A percentile compares a stretch with the other conserved stretches of the same genome.
Evolutionary conservation across 352 stramenopile species (phyloP).

Genomic region (Bremia lactucae): DNA sequence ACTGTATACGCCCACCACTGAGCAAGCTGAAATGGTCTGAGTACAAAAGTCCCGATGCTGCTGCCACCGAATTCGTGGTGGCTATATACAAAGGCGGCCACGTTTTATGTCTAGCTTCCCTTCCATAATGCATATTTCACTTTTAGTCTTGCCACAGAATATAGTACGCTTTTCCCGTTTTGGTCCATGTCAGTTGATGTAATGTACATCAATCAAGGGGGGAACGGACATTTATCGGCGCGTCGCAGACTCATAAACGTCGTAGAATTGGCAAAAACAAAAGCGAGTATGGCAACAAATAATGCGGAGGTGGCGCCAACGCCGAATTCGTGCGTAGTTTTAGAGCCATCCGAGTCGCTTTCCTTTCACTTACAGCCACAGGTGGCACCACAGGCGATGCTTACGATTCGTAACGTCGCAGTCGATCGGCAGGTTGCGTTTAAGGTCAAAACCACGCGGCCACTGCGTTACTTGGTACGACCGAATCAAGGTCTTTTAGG

Average conservation of each 20-base stretch:
- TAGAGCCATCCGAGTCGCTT: slow-evolving; percentile 76
- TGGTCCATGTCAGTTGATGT: not conserved
- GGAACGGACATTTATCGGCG: slow-evolving; percentile 23
- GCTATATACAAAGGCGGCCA: slow-evolving; percentile 1
- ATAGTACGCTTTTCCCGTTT: not conserved
- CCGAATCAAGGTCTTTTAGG: slow-evolving; percentile 80
- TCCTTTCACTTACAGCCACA: slow-evolving; percentile 56
- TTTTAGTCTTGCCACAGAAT: too few relatives aligned
- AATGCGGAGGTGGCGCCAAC: slow-evolving; percentile 46
- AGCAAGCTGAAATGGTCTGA: slow-evolving; percentile 54
- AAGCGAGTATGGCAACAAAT: slow-evolving; percentile 30
- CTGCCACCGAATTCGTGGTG: not conserved
- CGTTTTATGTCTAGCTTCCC: slow-evolving; percentile 9
- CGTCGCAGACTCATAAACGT: slow-evolving; percentile 9
- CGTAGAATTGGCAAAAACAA: not conserved
- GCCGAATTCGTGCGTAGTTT: slow-evolving; percentile 64
- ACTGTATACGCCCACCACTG: slow-evolving; percentile 50
- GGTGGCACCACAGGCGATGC: slow-evolving; percentile 59
- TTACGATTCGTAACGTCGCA: slow-evolving; percentile 80
- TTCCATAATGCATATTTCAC: not conserved
- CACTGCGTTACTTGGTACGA: slow-evolving; percentile 82
- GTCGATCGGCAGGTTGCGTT: slow-evolving; percentile 78
- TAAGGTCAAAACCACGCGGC: slow-evolving; percentile 85
- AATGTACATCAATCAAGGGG: slow-evolving; percentile 1
- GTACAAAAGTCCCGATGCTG: slow-evolving; percentile 3